Evolutionary conservation across 345 rosid species (phyloP).

Genomic region (Dovyalis caffra): DNA sequence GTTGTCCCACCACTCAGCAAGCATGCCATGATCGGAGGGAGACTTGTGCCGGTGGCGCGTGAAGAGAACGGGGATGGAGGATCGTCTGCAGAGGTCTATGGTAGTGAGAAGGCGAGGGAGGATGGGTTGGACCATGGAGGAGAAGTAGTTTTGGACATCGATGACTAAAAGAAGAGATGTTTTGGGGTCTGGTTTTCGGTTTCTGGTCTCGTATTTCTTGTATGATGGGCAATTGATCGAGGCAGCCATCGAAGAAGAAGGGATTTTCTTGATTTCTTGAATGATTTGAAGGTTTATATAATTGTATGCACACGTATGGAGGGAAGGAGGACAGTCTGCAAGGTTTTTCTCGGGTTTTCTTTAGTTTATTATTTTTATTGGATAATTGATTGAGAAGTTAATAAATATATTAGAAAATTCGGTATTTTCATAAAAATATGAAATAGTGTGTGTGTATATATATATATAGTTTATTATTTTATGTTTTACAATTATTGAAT

Average conservation of each 20-base stretch:
- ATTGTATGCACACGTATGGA: too few relatives aligned
- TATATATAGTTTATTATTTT: too few relatives aligned
- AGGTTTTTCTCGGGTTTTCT: too few relatives aligned
- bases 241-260: conserved; percentile 2
- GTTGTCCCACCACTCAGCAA: conserved; percentile 69
- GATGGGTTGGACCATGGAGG: conserved; percentile 56
- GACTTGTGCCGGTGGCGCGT: conserved; percentile 72
- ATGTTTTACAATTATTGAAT: too few relatives aligned
- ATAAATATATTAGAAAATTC: too few relatives aligned
- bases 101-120: conserved; percentile 49
- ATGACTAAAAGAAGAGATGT: conserved; percentile 55
- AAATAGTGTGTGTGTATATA: too few relatives aligned
- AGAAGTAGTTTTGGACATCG: conserved; percentile 66
- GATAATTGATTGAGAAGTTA: too few relatives aligned
- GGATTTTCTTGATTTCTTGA: neutral
- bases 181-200: conserved; percentile 53
- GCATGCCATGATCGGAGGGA: conserved; percentile 52
- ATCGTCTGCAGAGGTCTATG: conserved; percentile 58
- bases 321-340: too few relatives aligned
- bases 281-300: too few relatives aligned
- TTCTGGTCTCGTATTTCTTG: conserved; percentile 51
- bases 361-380: too few relatives aligned
- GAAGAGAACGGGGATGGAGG: conserved; percentile 70
- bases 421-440: too few relatives aligned
- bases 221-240: conserved; percentile 16